These are phyloP conservation scores for Collybiopsis confluens DNA, from an alignment of 768 basidiomycete species.

Conservation along the genomic window DNA sequence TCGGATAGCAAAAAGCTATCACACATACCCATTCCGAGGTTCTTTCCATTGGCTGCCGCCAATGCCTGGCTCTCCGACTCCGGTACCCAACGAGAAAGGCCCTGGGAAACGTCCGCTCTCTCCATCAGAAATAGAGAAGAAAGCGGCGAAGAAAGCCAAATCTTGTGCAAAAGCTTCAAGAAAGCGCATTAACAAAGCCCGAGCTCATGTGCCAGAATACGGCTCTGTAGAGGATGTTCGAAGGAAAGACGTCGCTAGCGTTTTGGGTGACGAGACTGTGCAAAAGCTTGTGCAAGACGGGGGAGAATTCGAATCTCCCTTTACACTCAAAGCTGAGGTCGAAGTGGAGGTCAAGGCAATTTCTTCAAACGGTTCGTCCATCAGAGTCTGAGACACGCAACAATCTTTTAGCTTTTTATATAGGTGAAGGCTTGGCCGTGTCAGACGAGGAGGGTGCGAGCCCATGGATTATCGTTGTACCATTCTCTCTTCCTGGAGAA, in stretches of 20 bases:
- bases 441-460: slow-evolving; percentile 38
- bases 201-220: slow-evolving; percentile 33
- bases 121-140: slow-evolving; percentile 1
- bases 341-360: slow-evolving; percentile 63
- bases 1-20: neutral
- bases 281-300: slow-evolving; percentile 44
- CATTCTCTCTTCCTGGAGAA: slow-evolving; percentile 84
- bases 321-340: slow-evolving; percentile 55
- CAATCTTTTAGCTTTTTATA: neutral
- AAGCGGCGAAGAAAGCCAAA: slow-evolving; percentile 1
- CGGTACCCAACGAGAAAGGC: neutral
- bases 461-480: slow-evolving; percentile 81
- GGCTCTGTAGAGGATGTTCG: slow-evolving; percentile 75
- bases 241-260: slow-evolving; percentile 60
- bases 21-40: slow-evolving; percentile 1
- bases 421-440: slow-evolving; percentile 68
- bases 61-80: neutral
- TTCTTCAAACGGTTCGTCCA: slow-evolving; percentile 53
- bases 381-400: slow-evolving; percentile 4
- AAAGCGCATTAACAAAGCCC: slow-evolving; percentile 1
- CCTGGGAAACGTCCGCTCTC: slow-evolving; percentile 6
- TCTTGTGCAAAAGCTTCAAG: neutral
- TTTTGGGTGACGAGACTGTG: slow-evolving; percentile 61
- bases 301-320: slow-evolving; percentile 55
- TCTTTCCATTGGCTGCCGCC: slow-evolving; percentile 8